phyloP scores from a whole-genome alignment of 257 asterid genomes.

The Solanum virginianum region DNA sequence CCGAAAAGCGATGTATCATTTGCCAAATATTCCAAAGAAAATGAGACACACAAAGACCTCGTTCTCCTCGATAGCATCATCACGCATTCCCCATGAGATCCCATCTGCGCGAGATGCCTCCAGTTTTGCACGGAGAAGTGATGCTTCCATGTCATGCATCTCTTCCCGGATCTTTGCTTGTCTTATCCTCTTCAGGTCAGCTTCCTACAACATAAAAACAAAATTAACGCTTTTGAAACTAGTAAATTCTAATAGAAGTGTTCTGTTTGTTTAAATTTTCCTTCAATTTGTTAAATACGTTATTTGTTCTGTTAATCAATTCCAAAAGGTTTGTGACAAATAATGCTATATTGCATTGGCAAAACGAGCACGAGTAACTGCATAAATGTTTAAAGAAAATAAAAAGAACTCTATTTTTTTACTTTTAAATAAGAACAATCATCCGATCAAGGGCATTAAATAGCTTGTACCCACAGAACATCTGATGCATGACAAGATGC shows the following conservation, averaged over 20 bases:
- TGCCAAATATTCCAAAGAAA: background rate
- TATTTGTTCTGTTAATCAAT: background rate
- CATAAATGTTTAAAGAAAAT: background rate
- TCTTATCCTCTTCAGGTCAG: slow-evolving; percentile 57
- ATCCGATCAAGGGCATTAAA: background rate
- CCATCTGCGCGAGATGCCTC: slow-evolving; percentile 94
- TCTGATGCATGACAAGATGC: background rate
- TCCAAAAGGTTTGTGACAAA: background rate
- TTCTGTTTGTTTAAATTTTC: background rate
- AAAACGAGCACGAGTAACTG: background rate
- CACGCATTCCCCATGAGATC: slow-evolving; percentile 95
- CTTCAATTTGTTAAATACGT: background rate
- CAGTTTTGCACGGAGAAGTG: slow-evolving; percentile 72
- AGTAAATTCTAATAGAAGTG: background rate
- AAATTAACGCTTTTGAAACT: background rate
- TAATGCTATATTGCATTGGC: background rate
- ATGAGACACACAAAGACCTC: slow-evolving; percentile 39
- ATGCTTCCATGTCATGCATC: slow-evolving; percentile 86
- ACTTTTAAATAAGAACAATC: background rate
- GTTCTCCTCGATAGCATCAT: slow-evolving; percentile 88
- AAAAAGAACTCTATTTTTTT: background rate
- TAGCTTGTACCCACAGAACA: background rate
- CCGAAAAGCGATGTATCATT: background rate
- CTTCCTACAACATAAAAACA: slow-evolving; percentile 55
- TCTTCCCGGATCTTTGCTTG: slow-evolving; percentile 53